Base-by-base conservation (phyloP, 768 basidiomycete species). In the Amanita inopinata region DNA sequence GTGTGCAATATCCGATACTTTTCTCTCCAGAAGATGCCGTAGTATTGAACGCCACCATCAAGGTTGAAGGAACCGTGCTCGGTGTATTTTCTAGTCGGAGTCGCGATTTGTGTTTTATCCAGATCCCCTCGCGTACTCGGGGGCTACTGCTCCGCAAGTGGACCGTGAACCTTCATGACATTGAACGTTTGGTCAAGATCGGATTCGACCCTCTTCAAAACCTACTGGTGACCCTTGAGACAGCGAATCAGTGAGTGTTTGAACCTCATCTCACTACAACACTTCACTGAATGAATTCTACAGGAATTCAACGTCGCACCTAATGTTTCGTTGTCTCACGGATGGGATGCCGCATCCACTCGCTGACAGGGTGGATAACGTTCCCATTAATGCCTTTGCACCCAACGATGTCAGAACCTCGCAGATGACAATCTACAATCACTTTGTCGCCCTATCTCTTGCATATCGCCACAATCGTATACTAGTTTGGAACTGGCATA, bases 401-500 rank as follows among this genome's bases (percentile, higher is more conserved):
- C 51, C 35, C 32, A 43, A 56, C 27, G 48, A 43, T 6, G 39
- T 63, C 14, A 28, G 3, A 22, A 27, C 38, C 8, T 39, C 38
- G 23, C 62, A 66, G 19, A 74, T 68, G 49, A 57, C 61, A 27
- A 62, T 84, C n/a, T 71, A 70, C 34, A 65, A 65, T 4, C 67
- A 76, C 19, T 61, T 65, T 24, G 47, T 83, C n/a, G 76, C 67
- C 7, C 30, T 39, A 15, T 39, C 30, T 30, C 38, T 23, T 15
- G 24, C 38, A 15, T 10, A 32, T 20, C 39, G 15, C 39, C 14
- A 28, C 14, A 27, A 11, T 5, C 24, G 30, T 18, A 55, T 83
- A 30, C 61, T 76, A 5, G 60, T 80, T 17, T 84, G 78, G 80
- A 69, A 83, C 43, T 83, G 81, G 83, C 73, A 71, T 51, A 76